Conservation (phyloP, 164 flowering plant species). For the Paratinospora sagittata region DNA sequence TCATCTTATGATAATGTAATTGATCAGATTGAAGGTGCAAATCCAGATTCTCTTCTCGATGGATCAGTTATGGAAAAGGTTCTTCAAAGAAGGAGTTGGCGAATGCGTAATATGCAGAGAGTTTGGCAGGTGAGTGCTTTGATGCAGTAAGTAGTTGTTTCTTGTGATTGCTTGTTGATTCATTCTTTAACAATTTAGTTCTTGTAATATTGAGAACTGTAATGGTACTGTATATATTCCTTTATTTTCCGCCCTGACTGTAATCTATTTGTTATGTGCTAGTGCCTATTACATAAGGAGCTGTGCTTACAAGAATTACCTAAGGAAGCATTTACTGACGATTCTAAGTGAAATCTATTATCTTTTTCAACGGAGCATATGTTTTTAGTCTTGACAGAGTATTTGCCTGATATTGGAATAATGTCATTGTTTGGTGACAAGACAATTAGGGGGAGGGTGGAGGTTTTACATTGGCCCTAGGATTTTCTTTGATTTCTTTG, state of each 20-base stretch:
- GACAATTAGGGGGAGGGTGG: too few species aligned
- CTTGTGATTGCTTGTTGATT: not conserved
- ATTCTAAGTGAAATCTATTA: too few species aligned
- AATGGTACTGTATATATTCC: too few species aligned
- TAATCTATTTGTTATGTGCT: not conserved
- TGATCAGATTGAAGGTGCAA: conserved; percentile 31
- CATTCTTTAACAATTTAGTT: not conserved
- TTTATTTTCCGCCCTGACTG: not conserved
- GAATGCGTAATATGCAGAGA: conserved; percentile 90
- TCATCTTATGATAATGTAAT: conserved; percentile 18
- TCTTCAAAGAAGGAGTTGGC: conserved; percentile 79
- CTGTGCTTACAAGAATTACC: too few species aligned
- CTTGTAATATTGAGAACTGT: too few species aligned
- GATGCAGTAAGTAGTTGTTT: not conserved
- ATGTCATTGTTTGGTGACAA: too few species aligned
- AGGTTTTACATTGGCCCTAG: not conserved
- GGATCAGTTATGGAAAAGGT: conserved; percentile 91
- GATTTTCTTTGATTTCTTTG: not conserved
- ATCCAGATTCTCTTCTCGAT: conserved; percentile 58
- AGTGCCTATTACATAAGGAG: not conserved
- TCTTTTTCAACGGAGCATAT: too few species aligned
- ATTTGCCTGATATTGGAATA: too few species aligned
- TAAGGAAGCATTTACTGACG: too few species aligned
- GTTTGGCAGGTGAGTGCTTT: conserved; percentile 51
- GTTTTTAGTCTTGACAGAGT: too few species aligned